Evolutionary conservation across 2,329 filamentous ascomycete genomes (phyloP).

Genomic region (Sporothrix phasma): DNA sequence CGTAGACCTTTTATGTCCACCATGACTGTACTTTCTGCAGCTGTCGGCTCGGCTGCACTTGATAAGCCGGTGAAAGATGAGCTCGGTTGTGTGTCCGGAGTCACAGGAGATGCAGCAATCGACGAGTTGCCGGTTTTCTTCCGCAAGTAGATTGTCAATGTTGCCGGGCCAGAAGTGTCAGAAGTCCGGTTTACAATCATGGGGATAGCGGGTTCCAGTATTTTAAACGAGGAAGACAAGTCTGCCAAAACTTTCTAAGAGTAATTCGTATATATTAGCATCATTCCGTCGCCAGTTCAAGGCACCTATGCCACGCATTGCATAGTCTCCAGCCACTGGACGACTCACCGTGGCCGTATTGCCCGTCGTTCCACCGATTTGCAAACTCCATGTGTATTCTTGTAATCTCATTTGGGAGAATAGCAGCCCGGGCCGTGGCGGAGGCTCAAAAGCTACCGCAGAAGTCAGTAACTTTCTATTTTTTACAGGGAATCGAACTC

Average conservation of each 20-base stretch:
- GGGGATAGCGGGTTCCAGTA: slow-evolving; percentile 82
- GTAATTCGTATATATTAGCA: not conserved
- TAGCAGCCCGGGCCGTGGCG: slow-evolving; percentile 72
- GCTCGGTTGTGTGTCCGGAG: slow-evolving; percentile 30
- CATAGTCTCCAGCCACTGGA: not conserved
- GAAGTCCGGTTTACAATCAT: slow-evolving; percentile 69
- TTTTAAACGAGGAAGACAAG: slow-evolving; percentile 76
- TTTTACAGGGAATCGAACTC: not conserved
- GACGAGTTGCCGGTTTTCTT: slow-evolving; percentile 19
- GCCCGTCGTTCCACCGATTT: slow-evolving; percentile 49
- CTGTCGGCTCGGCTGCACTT: slow-evolving; percentile 38
- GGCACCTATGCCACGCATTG: not conserved
- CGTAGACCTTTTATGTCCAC: slow-evolving; percentile 56
- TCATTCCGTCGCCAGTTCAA: not conserved
- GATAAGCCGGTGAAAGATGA: slow-evolving; percentile 40
- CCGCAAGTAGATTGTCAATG: slow-evolving; percentile 56
- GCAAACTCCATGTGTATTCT: slow-evolving; percentile 68
- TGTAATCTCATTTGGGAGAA: slow-evolving; percentile 66
- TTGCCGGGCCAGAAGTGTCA: slow-evolving; percentile 46
- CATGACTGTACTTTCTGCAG: slow-evolving; percentile 40
- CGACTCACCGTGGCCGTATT: slow-evolving; percentile 58
- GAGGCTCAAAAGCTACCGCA: slow-evolving; percentile 58
- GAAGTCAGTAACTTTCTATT: not conserved
- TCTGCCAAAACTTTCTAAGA: slow-evolving; percentile 89
- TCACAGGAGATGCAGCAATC: slow-evolving; percentile 10